Base-by-base conservation (phyloP, 306 rosid genomes). In the Prosopis cineraria region DNA sequence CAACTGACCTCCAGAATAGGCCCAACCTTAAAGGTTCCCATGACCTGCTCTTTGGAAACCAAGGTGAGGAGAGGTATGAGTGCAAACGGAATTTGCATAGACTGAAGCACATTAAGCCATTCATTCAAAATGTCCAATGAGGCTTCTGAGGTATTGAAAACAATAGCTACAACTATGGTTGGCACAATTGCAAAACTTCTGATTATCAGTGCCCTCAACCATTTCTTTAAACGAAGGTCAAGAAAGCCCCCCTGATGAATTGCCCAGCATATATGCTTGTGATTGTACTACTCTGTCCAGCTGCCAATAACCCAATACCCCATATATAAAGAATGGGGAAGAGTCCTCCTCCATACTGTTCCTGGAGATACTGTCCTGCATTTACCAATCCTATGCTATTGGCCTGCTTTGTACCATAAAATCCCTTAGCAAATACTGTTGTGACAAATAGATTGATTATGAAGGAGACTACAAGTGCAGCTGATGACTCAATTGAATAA, bases 221-320 rank as follows among this genome's bases (percentile, higher is more conserved):
- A 86, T 71, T 86, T 86, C 84, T 83, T 74, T 69, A 86, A 72
- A 63, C 79, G 79, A 27, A 86, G 87, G 75, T 83, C 84, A 27
- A 86, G 87, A 80, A 86, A 86, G n/a, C 62, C 89, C 30, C 89
- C 87, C 85, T 86, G 27, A 83, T 86, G 69, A 86, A 86, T 78
- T 86, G 87, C 87, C 89, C 89, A 65, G 87, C 87, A 63, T 78
- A 86, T 6, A 87, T 86, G 25, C 89, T 87, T 19, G 87, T 86
- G 29, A 86, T 86, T 1, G 87, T 86, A 65, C 87, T 86, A 83
- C 89, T 86, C 60, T 83, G 87, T 52, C 85, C 87, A 64, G 87
- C 89, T 0, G 89, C 89, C 81, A 86, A 75, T 50, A 86, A 72
- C 39, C 87, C 87, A 48, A 86, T 68, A 77, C 85, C 89, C 89